Conservation (phyloP, 345 rosid genomes). For the thale cress (Arabidopsis thaliana) region TAIR10.1 NC_003070.9:23334001-23334500, state of each 20-base stretch:
- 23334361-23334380: conserved; percentile 30
- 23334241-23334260: conserved; percentile 85
- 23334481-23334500: conserved; percentile 81
- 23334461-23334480: conserved; percentile 61
- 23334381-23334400: conserved; percentile 41
- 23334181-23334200: conserved; percentile 72
- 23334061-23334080: conserved; percentile 90
- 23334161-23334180: conserved; percentile 69
- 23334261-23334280: conserved; percentile 43
- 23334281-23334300: conserved; percentile 45
- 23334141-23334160: conserved; percentile 81
- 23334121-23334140: conserved; percentile 71
- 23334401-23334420: conserved; percentile 70
- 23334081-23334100: conserved; percentile 82
- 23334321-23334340: conserved; percentile 51
- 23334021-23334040: conserved; percentile 78
- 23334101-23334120: conserved; percentile 67
- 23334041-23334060: conserved; percentile 57
- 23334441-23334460: conserved; percentile 54
- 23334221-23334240: conserved; percentile 71
- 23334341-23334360: conserved; percentile 68
- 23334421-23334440: conserved; percentile 68
- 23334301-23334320: conserved; percentile 63
- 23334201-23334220: conserved; percentile 84
- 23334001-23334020: conserved; percentile 61